Base-by-base conservation (phyloP, 345 rosid genomes). In the Eucalyptus marginata region DNA sequence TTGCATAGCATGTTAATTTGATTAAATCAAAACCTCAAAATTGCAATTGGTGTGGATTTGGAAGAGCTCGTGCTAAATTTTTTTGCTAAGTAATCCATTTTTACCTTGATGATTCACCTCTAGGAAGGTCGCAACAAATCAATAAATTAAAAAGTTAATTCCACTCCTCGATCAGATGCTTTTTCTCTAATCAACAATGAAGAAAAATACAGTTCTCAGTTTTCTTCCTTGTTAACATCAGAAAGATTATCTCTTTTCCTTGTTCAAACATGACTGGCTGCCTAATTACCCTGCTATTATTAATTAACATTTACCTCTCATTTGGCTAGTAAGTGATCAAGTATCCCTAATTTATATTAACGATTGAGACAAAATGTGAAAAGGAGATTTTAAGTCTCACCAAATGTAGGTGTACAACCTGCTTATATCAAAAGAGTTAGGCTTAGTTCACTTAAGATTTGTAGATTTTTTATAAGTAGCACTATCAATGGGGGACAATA, bases 31-130 rank as follows among this genome's bases (percentile, higher is more conserved):
- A 1, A 66, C 6, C 76, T 33, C 20, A 14, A 14, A 64, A 3
- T 66, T n/a, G 10, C 2, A 8, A n/a, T n/a, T 66, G 18, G 20
- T 15, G 15, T 66, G 76, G 10, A 16, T 15, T 66, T 31, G 40
- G 11, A 16, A n/a, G 3, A 66, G 6, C n/a, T 16, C 0, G 2
- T 9, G 6, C 40, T 66, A 66, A n/a, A 0, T n/a, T 15, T 66
- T 66, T 66, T 66, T 33, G 40, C 79, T 66, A 14, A 66, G 40
- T 66, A 66, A 66, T 66, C 10, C 10, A 31, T 14, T 4, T 58
- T 58, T 58, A 5, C 64, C n/a, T 58, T 10, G 12, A 13, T 10
- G 64, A 29, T 58, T 58, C 64, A 24, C 13, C 7, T 58, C 2
- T 15, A 31, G 40, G 79, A 66, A 15, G 79, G 40, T 29, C 4